These are phyloP conservation scores for Penicillium daleae DNA, from an alignment of 495 filamentous ascomycete genomes.

Conservation along the genomic window DNA sequence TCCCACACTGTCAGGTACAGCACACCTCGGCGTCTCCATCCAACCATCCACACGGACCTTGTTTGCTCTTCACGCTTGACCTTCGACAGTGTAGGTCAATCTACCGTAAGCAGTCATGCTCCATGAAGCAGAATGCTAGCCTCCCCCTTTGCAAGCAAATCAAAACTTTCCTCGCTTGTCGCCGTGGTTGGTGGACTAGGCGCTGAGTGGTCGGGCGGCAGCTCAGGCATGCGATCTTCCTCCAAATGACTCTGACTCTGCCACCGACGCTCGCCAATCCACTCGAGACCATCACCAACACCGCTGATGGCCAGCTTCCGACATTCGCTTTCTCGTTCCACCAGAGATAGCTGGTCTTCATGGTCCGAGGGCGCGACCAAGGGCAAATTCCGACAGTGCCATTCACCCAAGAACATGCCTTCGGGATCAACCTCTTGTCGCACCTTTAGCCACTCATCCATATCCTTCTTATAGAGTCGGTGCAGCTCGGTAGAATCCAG, in stretches of 20 bases:
- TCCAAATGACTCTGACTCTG: slow-evolving; percentile 13
- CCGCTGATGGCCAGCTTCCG: slow-evolving; percentile 33
- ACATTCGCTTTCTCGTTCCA: slow-evolving; percentile 48
- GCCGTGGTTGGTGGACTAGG: slow-evolving; percentile 44
- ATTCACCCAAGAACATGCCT: slow-evolving; percentile 90
- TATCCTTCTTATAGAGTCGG: slow-evolving; percentile 55
- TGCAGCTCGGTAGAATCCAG: slow-evolving; percentile 53
- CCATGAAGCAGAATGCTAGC: slow-evolving; percentile 48
- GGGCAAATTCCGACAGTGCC: slow-evolving; percentile 78
- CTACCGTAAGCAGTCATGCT: slow-evolving; percentile 1
- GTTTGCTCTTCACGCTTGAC: background rate
- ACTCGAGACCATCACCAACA: slow-evolving; percentile 56
- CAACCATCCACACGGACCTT: background rate
- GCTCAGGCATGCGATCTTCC: slow-evolving; percentile 19
- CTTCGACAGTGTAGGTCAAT: background rate
- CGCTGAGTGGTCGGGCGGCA: slow-evolving; percentile 20
- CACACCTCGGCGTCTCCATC: background rate
- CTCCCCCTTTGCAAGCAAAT: slow-evolving; percentile 54
- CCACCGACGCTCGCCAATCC: slow-evolving; percentile 55
- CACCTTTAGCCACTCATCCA: slow-evolving; percentile 68
- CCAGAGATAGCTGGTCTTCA: slow-evolving; percentile 38
- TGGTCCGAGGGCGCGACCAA: slow-evolving; percentile 24
- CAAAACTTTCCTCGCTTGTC: slow-evolving; percentile 67
- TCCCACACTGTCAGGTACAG: background rate
- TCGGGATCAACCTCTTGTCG: slow-evolving; percentile 79